Conservation (phyloP, 495 filamentous ascomycete species). For the Letharia lupina region DNA sequence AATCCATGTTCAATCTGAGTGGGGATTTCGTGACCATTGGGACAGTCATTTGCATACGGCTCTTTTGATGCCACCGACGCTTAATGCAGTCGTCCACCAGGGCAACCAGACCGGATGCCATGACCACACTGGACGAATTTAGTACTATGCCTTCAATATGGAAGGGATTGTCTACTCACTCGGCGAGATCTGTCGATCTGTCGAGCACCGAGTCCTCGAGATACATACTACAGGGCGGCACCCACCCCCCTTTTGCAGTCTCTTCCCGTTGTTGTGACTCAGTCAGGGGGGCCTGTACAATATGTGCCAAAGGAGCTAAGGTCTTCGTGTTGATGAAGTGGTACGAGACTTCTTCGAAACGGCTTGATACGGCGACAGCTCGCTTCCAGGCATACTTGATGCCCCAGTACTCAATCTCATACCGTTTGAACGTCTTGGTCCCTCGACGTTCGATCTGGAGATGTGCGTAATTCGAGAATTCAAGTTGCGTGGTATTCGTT, state of each 20-base stretch:
- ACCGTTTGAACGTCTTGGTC: conserved; percentile 61
- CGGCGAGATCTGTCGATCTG: conserved; percentile 69
- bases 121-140: conserved; percentile 57
- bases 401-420: conserved; percentile 90
- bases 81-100: conserved; percentile 91
- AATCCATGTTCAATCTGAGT: conserved; percentile 55
- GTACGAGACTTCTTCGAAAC: conserved; percentile 58
- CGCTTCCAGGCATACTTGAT: conserved; percentile 80
- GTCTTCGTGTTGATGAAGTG: conserved; percentile 64
- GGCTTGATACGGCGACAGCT: conserved; percentile 51
- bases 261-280: conserved; percentile 64
- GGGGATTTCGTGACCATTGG: conserved; percentile 50
- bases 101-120: conserved; percentile 81
- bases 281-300: conserved; percentile 72
- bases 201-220: conserved; percentile 65
- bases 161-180: conserved; percentile 58
- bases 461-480: conserved; percentile 96
- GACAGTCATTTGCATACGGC: conserved; percentile 46
- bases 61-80: conserved; percentile 63
- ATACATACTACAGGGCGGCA: conserved; percentile 83
- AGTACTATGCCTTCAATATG: conserved; percentile 24
- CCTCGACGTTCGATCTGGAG: conserved; percentile 72
- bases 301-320: conserved; percentile 62
- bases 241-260: conserved; percentile 74
- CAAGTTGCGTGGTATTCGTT: conserved; percentile 73